Base-by-base conservation (phyloP, 2,329 filamentous ascomycete genomes). In the Calycina herbarum region DNA sequence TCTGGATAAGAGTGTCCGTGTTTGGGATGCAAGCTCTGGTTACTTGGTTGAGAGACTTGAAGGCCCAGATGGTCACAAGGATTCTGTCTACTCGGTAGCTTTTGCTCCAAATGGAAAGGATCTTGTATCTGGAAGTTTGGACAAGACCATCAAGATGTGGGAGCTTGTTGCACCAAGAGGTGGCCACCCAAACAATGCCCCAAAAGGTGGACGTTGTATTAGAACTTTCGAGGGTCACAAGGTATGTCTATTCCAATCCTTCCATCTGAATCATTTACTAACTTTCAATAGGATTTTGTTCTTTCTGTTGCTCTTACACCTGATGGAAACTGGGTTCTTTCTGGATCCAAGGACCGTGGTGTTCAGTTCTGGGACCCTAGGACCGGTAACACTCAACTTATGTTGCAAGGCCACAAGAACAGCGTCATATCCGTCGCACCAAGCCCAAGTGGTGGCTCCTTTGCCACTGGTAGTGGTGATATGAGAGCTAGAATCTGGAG, bases 61-160 rank as follows among this genome's bases (percentile, higher is more conserved):
- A 78, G 94, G 93, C 20, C 89, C 93, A 5, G 92, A 96, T 69
- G 95, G 95, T 13, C 95, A 98, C 82, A 96, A 96, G 79, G 95
- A 99, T 69, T 96, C 92, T 73, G 95, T 98, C 27, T 98, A 98
- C 78, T 94, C 90, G 13, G 95, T 99, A 27, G 94, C 95, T 0
- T 99, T 99, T 79, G 94, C 94, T 15, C 95, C 95, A 33, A 94
- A 91, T 73, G 94, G 94, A 68, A 91, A 93, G 73, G 92, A 96
- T 71, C 88, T 99, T 51, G 94, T 98, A 75, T 96, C 91, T 74
- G 95, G 95, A 69, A 96, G 91, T 84, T 82, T 98, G 72, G 95
- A 99, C 78, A 96, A 96, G 84, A 98, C 94, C 0, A 98, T 98
- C 83, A 97, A 97, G 83, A 96, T 98, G 90, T 99, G 95, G 94